These are phyloP conservation scores for Arthrobotrys conoides DNA, from an alignment of 2,329 filamentous ascomycete genomes.

Conservation along the genomic window DNA sequence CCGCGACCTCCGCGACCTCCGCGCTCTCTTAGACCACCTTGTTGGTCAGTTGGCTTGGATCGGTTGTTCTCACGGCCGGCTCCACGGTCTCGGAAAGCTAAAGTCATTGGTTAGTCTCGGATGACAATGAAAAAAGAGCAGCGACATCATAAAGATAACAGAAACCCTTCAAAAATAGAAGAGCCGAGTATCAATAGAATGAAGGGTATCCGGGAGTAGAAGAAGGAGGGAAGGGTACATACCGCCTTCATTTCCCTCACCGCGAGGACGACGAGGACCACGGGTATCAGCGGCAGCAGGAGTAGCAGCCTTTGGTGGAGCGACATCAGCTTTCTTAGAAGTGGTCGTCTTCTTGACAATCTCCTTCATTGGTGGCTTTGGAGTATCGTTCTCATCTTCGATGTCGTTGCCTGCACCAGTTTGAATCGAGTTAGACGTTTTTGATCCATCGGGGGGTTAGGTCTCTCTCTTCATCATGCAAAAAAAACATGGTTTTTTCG, in stretches of 20 bases:
- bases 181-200: not conserved
- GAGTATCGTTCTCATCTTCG: constrained; percentile 79
- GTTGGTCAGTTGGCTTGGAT: constrained; percentile 81
- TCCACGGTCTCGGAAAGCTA: constrained; percentile 90
- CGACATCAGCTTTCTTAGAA: constrained; percentile 86
- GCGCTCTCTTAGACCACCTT: constrained; percentile 69
- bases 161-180: not conserved
- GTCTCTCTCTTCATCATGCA: not conserved
- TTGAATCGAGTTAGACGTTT: constrained; percentile 58
- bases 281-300: constrained; percentile 46
- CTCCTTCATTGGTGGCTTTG: constrained; percentile 83
- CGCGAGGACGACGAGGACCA: constrained; percentile 63
- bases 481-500: not conserved
- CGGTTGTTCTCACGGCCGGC: constrained; percentile 88
- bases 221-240: constrained; percentile 7
- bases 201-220: not conserved
- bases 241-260: constrained; percentile 63
- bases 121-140: constrained; percentile 49
- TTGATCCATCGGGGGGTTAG: not conserved
- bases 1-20: constrained; percentile 61
- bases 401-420: constrained; percentile 75
- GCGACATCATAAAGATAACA: constrained; percentile 35
- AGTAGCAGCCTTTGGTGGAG: constrained; percentile 63
- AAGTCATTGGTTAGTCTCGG: constrained; percentile 6
- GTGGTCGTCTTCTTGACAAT: constrained; percentile 85